phyloP scores from a whole-genome alignment of 23 red algal genomes.

The Chondrus crispus region DNA sequence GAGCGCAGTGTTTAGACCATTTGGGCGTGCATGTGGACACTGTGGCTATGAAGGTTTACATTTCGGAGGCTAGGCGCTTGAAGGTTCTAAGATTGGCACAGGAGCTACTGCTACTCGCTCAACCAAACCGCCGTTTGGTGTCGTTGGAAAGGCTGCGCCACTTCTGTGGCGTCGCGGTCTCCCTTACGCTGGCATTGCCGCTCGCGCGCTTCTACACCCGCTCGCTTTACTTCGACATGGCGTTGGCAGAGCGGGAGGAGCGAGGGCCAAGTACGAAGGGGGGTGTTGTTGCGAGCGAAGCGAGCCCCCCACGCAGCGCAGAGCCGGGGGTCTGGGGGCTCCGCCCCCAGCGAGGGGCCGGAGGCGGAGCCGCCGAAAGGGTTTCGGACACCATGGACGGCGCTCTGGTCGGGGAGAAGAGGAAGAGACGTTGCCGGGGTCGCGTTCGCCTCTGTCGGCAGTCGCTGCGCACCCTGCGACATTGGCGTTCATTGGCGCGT shows the following conservation, averaged over 20 bases:
- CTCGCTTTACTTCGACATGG: not conserved
- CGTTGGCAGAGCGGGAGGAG: not conserved
- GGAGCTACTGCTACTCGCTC: not conserved
- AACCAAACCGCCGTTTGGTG: not conserved
- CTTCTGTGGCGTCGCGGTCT: not conserved
- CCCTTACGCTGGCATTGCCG: not conserved
- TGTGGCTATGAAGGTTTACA: not conserved
- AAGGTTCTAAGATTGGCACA: not conserved
- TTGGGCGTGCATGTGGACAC: not conserved
- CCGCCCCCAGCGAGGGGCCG: not conserved
- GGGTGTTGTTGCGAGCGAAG: not conserved
- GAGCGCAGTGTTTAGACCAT: not conserved
- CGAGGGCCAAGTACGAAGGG: not conserved
- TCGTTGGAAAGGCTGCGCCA: not conserved
- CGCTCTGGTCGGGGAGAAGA: not conserved
- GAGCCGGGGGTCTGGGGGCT: not conserved
- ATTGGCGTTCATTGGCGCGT: not conserved
- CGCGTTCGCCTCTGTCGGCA: not conserved
- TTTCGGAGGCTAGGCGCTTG: not conserved
- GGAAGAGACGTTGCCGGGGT: too few species aligned
- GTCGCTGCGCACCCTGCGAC: not conserved
- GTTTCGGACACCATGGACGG: not conserved
- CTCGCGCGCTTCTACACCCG: not conserved
- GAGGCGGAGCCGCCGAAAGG: not conserved
- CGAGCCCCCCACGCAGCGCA: not conserved